phyloP scores from a whole-genome alignment of 1,284 basidiomycete genomes.

The Naganishia sp. region DNA sequence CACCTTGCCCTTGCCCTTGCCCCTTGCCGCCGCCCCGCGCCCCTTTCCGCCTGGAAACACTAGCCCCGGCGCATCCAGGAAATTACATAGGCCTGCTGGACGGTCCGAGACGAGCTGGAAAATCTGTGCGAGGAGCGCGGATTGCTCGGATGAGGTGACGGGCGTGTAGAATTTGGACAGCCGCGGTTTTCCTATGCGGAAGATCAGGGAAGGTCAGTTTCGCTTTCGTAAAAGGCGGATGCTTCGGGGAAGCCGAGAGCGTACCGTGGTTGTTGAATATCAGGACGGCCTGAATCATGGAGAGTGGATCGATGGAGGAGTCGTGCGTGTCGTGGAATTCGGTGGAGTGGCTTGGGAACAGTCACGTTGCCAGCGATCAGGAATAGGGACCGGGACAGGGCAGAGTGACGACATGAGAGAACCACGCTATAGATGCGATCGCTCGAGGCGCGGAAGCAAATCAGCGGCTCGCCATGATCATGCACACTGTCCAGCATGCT shows the following conservation, averaged over 20 bases:
- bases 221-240: background rate
- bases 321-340: background rate
- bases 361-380: background rate
- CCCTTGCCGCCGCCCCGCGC: background rate
- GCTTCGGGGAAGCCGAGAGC: constrained; percentile 38
- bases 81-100: constrained; percentile 80
- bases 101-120: constrained; percentile 78
- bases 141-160: constrained; percentile 61
- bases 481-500: background rate
- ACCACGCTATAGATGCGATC: too few species aligned
- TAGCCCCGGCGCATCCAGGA: constrained; percentile 86
- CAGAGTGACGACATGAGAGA: background rate
- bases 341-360: background rate
- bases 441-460: too few species aligned
- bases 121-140: constrained; percentile 71
- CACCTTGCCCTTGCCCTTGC: constrained; percentile 38
- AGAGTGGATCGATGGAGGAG: background rate
- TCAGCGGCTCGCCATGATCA: background rate
- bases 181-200: constrained; percentile 77
- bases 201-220: constrained; percentile 62
- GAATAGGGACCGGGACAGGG: background rate
- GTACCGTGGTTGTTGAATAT: constrained; percentile 65
- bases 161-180: constrained; percentile 95
- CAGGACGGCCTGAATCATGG: constrained; percentile 84
- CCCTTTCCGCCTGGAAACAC: constrained; percentile 44